phyloP scores from a whole-genome alignment of 176 grass and related monocot genomes.

The Bothriochloa decipiens region DNA sequence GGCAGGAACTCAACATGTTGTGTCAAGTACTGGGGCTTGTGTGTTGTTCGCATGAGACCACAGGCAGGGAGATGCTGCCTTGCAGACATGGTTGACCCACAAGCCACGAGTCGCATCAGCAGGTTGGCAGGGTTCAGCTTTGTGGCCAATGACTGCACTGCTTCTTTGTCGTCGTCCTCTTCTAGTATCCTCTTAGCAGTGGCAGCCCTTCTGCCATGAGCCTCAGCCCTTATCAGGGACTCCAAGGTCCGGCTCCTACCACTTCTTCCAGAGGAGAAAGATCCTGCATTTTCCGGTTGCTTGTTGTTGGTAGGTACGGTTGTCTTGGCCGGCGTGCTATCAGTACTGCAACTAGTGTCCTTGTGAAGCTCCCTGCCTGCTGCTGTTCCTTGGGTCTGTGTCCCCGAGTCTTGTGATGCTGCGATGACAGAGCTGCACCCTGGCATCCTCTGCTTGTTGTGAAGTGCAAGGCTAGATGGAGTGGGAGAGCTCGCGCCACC shows the following conservation, averaged over 20 bases:
- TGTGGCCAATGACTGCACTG: constrained; percentile 30
- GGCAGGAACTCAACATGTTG: constrained; percentile 48
- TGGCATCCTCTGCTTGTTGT: constrained; percentile 34
- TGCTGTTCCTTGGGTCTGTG: constrained; percentile 43
- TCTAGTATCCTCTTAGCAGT: constrained; percentile 42
- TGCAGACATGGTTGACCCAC: constrained; percentile 52
- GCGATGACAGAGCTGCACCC: not conserved
- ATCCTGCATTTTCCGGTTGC: not conserved
- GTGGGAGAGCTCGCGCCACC: constrained; percentile 39
- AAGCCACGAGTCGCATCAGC: constrained; percentile 70
- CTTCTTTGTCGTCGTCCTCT: constrained; percentile 24
- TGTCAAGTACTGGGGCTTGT: constrained; percentile 45
- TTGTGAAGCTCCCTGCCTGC: not conserved
- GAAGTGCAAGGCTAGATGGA: constrained; percentile 29
- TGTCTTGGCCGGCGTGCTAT: not conserved
- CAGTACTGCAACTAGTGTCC: not conserved
- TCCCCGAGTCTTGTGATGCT: constrained; percentile 48
- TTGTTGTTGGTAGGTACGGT: constrained; percentile 24
- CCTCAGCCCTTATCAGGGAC: constrained; percentile 77
- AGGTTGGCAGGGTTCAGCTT: constrained; percentile 75
- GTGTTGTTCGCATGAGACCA: constrained; percentile 44
- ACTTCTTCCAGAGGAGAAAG: not conserved
- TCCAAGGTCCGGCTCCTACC: constrained; percentile 65
- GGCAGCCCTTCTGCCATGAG: constrained; percentile 48
- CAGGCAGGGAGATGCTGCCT: constrained; percentile 60